Evolutionary conservation across 306 rosid genomes (phyloP).

Genomic region (Fragaria ananassa): DNA sequence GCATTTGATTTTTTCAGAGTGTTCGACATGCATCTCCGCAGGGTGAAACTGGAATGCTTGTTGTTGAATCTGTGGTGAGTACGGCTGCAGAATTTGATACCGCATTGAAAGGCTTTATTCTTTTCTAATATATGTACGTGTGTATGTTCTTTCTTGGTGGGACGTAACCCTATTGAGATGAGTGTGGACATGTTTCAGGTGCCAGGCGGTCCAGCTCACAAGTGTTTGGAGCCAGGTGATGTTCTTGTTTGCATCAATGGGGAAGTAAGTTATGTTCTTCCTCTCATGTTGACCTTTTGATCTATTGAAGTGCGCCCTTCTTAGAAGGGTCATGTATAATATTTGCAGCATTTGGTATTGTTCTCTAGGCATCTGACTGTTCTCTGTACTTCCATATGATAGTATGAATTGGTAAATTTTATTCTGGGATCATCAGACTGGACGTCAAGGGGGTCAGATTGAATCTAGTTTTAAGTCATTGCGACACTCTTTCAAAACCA

Average conservation of each 20-base stretch:
- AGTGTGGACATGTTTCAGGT: slow-evolving; percentile 58
- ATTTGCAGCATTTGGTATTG: not conserved
- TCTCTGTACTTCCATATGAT: not conserved
- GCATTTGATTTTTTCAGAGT: slow-evolving; percentile 49
- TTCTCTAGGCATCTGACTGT: not conserved
- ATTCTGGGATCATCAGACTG: not conserved
- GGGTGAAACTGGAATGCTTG: slow-evolving; percentile 96
- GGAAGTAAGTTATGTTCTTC: slow-evolving; percentile 56
- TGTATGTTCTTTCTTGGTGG: not conserved
- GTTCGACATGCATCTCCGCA: slow-evolving; percentile 76
- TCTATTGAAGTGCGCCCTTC: not conserved
- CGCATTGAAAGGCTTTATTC: not conserved
- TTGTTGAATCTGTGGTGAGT: slow-evolving; percentile 90
- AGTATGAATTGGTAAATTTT: not conserved
- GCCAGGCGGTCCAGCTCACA: slow-evolving; percentile 88
- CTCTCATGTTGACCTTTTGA: not conserved
- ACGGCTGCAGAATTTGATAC: slow-evolving; percentile 11
- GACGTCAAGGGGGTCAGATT: not conserved
- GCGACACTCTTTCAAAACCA: not conserved
- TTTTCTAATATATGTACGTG: no score
- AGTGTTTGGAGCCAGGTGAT: slow-evolving; percentile 91
- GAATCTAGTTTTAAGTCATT: not conserved
- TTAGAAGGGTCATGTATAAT: not conserved
- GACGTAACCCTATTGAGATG: slow-evolving; percentile 1
- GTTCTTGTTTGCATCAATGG: slow-evolving; percentile 92